phyloP scores from a whole-genome alignment of 306 rosid genomes.

The Cucumis melo region DNA sequence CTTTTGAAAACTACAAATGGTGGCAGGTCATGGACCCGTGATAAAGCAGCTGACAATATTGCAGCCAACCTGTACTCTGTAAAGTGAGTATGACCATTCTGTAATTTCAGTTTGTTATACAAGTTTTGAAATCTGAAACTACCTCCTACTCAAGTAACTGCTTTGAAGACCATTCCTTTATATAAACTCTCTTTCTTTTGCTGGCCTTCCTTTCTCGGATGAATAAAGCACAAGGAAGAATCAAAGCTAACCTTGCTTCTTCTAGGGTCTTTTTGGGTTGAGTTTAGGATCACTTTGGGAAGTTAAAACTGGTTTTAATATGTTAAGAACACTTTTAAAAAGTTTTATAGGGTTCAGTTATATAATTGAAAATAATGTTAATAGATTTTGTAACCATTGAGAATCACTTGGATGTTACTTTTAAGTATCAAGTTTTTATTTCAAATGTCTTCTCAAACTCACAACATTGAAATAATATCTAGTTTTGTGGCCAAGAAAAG shows the following conservation, averaged over 20 bases:
- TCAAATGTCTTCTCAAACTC: neutral
- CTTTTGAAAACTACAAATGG: constrained; percentile 80
- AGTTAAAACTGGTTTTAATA: neutral
- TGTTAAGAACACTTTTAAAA: neutral
- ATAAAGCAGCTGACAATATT: constrained; percentile 94
- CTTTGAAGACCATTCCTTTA: neutral
- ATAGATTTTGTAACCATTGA: neutral
- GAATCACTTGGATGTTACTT: neutral
- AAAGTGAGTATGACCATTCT: constrained; percentile 42
- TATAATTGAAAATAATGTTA: neutral
- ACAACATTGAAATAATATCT: neutral
- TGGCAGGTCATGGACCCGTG: constrained; percentile 89
- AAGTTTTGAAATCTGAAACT: neutral
- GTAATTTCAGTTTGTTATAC: neutral
- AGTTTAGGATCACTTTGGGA: neutral
- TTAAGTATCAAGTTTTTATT: neutral
- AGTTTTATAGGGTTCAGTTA: neutral
- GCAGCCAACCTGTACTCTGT: constrained; percentile 94
- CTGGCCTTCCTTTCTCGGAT: neutral
- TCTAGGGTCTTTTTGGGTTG: neutral
- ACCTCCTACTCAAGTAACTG: neutral
- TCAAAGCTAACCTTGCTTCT: neutral
- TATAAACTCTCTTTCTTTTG: neutral
- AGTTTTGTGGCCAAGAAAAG: constrained; percentile 1
- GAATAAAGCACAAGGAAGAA: neutral